Base-by-base conservation (phyloP, 78 protist genomes). In the Trichosphaerium sp. region DNA sequence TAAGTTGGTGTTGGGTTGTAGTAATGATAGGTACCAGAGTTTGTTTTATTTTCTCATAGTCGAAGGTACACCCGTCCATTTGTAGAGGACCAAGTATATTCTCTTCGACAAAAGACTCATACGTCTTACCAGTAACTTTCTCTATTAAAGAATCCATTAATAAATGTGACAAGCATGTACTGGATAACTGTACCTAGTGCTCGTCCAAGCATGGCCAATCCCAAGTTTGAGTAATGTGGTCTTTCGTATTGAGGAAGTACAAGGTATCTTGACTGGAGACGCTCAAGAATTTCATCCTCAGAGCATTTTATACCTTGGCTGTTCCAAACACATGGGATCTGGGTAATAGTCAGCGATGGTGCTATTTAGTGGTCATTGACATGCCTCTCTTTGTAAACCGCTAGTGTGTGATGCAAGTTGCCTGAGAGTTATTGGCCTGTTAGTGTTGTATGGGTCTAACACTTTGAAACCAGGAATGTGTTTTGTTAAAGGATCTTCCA, bases 161-260 rank as follows among this genome's bases (percentile, higher is more conserved):
- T n/a, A n/a, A n/a, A n/a, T n/a, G n/a, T n/a, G n/a, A n/a, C n/a
- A n/a, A n/a, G n/a, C n/a, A n/a, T n/a, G n/a, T n/a, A n/a, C 1
- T 57, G 28, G 1, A 47, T 58, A 4, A 64, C 78, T 34, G 42
- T 57, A 3, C 18, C 68, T 2, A 71, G 28, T 4, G 78, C 42
- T 18, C 56, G 26, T 40, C 80, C 80, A 1, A 74, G 39, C 31
- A 63, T 1, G 1, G 71, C 65, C 1, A 74, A 12, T 18, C 80
- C 80, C 0, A 74, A 41, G 49, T 74, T 74, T 2, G 72, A 63
- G 32, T 74, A 74, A 63, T 74, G 80, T 0, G 71, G 58, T 5
- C 21, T 35, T 7, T 37, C 32, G 69, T 74, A 74, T 25, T 39
- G 49, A 21, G 80, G 80, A 4, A 74, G 18, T 35, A 74, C 49